Evolutionary conservation across 305 asterid species (phyloP).

Genomic region (Rubia peregrina): DNA sequence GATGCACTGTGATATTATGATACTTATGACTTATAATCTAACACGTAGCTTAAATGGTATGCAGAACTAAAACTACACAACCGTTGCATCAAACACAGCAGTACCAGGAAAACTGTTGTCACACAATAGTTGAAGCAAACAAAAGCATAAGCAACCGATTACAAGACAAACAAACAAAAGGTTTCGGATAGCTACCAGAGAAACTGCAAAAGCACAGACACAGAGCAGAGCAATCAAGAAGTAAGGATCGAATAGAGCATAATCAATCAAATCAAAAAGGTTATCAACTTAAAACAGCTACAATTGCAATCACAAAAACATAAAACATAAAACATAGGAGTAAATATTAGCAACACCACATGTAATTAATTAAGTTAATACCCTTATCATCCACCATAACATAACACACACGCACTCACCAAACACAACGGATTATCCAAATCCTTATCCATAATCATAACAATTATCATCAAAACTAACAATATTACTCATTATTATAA

Average conservation of each 20-base stretch:
- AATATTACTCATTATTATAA: neutral
- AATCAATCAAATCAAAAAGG: neutral
- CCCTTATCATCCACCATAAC: slow-evolving; percentile 5
- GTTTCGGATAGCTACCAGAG: no score
- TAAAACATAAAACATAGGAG: neutral
- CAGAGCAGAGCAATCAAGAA: neutral
- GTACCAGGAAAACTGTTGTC: neutral
- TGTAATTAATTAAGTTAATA: slow-evolving; percentile 14
- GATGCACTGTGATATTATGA: no score
- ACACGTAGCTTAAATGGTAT: neutral
- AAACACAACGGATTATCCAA: slow-evolving; percentile 6
- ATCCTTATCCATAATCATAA: neutral
- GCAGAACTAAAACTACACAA: neutral
- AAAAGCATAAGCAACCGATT: neutral
- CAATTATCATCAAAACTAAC: neutral
- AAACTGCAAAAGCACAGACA: no score
- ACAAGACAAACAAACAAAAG: neutral
- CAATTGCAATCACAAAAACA: neutral
- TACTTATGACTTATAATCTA: no score
- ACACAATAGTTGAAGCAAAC: neutral
- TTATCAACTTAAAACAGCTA: neutral
- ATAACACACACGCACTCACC: slow-evolving; percentile 9
- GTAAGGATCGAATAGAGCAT: neutral
- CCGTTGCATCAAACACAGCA: no score
- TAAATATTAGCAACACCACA: neutral